These are phyloP conservation scores for Grosmannia huntii DNA, from an alignment of 2,329 filamentous ascomycete species.

Conservation along the genomic window DNA sequence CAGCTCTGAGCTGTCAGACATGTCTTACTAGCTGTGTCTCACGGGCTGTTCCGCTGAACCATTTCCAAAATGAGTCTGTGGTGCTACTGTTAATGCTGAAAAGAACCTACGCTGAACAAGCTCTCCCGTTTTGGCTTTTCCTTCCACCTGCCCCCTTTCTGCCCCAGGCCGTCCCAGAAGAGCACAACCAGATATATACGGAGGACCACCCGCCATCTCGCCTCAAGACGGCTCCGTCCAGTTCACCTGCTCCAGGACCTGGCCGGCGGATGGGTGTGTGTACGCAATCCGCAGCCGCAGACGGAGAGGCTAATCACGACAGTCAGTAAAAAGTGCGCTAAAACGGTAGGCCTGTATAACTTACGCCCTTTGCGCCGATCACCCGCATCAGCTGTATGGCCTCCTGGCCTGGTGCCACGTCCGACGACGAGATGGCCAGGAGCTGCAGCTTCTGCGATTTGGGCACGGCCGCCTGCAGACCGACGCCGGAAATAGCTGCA, in stretches of 20 bases:
- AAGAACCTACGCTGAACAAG: neutral
- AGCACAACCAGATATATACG: neutral
- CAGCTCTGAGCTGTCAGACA: neutral
- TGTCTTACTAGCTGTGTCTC: neutral
- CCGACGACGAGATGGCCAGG: constrained; percentile 72
- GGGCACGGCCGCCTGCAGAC: constrained; percentile 86
- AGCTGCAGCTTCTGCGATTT: constrained; percentile 93
- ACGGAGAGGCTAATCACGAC: constrained; percentile 55
- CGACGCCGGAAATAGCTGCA: constrained; percentile 56
- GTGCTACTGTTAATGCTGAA: neutral
- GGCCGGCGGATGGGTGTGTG: constrained; percentile 52
- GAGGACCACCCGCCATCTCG: neutral
- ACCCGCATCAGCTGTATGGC: constrained; percentile 88
- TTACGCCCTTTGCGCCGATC: constrained; percentile 73
- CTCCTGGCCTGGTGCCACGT: constrained; percentile 64
- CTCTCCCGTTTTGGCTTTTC: neutral
- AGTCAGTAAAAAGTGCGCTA: constrained; percentile 1
- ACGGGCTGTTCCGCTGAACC: neutral
- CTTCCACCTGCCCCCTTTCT: neutral
- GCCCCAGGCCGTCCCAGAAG: too few species aligned
- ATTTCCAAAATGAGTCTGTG: neutral
- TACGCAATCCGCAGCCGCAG: constrained; percentile 79
- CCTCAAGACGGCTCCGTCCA: constrained; percentile 65
- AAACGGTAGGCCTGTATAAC: constrained; percentile 26
- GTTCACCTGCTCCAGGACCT: constrained; percentile 85